Evolutionary conservation across 768 basidiomycete species (phyloP).

Genomic region (Gymnopilus junonius): DNA sequence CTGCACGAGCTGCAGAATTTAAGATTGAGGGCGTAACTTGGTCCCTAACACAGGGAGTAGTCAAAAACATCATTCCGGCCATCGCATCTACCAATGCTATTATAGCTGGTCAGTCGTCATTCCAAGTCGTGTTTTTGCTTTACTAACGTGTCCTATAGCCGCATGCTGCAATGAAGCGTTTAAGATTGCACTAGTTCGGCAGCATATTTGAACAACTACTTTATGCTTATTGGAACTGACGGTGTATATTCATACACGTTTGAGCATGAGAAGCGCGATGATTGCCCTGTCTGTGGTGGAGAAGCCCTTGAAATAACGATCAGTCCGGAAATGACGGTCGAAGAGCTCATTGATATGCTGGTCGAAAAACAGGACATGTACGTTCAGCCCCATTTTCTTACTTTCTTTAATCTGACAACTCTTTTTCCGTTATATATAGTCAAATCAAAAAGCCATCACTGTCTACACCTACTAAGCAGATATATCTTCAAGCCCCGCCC

Average conservation of each 20-base stretch:
- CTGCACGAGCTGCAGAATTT: slow-evolving; percentile 87
- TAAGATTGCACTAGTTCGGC: slow-evolving; percentile 98
- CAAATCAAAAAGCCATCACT: slow-evolving; percentile 98
- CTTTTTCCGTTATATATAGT: slow-evolving; percentile 43
- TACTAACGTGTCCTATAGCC: slow-evolving; percentile 42
- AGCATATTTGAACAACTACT: slow-evolving; percentile 95
- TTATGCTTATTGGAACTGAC: slow-evolving; percentile 97
- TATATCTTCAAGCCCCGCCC: slow-evolving; percentile 94
- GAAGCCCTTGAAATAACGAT: slow-evolving; percentile 79
- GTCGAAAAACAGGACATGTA: slow-evolving; percentile 91
- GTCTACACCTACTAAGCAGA: slow-evolving; percentile 71
- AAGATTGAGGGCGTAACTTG: slow-evolving; percentile 99
- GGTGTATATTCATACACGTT: slow-evolving; percentile 98
- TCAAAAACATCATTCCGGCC: slow-evolving; percentile 99
- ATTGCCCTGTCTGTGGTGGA: slow-evolving; percentile 98
- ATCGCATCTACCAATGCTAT: slow-evolving; percentile 99
- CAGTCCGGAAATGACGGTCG: slow-evolving; percentile 76
- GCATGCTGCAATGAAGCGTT: slow-evolving; percentile 99
- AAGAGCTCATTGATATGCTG: slow-evolving; percentile 86
- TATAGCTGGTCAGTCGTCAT: slow-evolving; percentile 72
- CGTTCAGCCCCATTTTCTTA: slow-evolving; percentile 31
- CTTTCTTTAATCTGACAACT: slow-evolving; percentile 2
- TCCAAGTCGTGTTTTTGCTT: neutral
- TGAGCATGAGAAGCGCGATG: slow-evolving; percentile 87
- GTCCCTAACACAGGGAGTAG: slow-evolving; percentile 96